Percentiles rank a stretch among this genome's conserved stretches.
Conservation (phyloP, 371 early-diverging fungal species). For the Coemansia sp. region DNA sequence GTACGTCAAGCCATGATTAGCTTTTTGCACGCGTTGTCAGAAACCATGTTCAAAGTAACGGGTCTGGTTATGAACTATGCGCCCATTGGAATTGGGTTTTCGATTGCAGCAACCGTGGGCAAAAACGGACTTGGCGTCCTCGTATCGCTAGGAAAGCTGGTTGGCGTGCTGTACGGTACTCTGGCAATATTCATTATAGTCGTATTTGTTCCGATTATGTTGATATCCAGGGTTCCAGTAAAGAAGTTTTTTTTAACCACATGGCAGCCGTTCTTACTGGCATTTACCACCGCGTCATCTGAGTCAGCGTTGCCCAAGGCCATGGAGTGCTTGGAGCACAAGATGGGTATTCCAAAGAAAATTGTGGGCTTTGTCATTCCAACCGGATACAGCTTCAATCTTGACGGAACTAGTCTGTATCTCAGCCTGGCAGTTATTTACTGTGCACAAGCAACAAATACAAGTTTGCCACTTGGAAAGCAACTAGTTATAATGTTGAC, state of each 20-base stretch:
- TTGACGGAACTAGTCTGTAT: background rate
- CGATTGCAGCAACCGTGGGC: background rate
- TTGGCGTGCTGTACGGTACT: background rate
- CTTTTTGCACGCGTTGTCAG: background rate
- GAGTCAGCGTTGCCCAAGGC: background rate
- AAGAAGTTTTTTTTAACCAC: background rate
- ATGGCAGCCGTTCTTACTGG: background rate
- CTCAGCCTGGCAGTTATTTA: slow-evolving; percentile 2
- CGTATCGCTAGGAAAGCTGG: background rate
- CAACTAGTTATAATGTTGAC: background rate
- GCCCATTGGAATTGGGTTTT: background rate
- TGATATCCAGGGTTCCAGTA: background rate
- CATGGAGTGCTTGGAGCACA: slow-evolving; percentile 5
- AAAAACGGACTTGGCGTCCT: background rate
- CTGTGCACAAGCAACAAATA: slow-evolving; percentile 1
- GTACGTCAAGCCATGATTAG: background rate
- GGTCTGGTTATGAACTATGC: slow-evolving; percentile 1
- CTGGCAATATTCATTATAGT: slow-evolving; percentile 1
- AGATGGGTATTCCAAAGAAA: background rate
- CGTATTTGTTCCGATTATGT: slow-evolving; percentile 2
- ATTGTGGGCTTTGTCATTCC: slow-evolving; percentile 1
- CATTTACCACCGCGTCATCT: background rate
- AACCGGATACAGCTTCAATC: background rate
- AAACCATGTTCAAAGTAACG: slow-evolving; percentile 1
- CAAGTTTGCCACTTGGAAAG: background rate